phyloP scores from a whole-genome alignment of 2,329 filamentous ascomycete species.

The Daldinia eschscholtzii region DNA sequence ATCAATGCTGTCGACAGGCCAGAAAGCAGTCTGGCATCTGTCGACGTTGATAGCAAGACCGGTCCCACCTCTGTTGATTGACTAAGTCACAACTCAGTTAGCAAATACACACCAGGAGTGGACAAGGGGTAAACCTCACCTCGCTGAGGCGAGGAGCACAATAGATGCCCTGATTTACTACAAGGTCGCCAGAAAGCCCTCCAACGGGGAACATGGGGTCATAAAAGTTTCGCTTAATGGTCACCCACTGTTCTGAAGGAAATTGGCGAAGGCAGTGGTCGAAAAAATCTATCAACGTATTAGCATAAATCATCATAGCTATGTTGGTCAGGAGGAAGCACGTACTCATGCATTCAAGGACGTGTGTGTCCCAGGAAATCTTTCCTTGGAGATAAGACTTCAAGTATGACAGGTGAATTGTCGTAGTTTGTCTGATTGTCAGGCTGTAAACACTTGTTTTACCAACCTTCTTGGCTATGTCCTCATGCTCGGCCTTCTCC shows the following conservation, averaged over 20 bases:
- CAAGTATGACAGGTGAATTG: constrained; percentile 76
- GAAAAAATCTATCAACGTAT: constrained; percentile 72
- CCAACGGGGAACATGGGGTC: constrained; percentile 61
- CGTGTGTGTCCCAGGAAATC: constrained; percentile 71
- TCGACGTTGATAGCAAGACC: constrained; percentile 88
- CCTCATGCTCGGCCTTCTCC: constrained; percentile 49
- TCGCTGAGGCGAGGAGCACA: constrained; percentile 83
- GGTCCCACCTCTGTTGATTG: constrained; percentile 60
- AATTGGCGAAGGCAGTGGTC: constrained; percentile 88
- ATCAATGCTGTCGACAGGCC: constrained; percentile 62
- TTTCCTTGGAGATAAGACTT: constrained; percentile 73
- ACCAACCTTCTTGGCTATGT: constrained; percentile 16
- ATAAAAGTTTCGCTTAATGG: constrained; percentile 89
- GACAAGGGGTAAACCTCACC: constrained; percentile 51
- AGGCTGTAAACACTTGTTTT: constrained; percentile 66
- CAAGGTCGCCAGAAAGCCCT: constrained; percentile 73
- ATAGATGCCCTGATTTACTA: constrained; percentile 91
- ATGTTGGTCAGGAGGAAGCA: constrained; percentile 23
- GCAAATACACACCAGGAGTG: constrained; percentile 30
- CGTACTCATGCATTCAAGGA: constrained; percentile 82
- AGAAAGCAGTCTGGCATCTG: constrained; percentile 92
- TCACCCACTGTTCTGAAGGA: constrained; percentile 75
- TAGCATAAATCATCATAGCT: constrained; percentile 6
- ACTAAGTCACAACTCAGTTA: constrained; percentile 47
- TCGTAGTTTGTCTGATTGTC: constrained; percentile 73